Conservation (phyloP, 106 monocot genomes). For the Iris macrosiphon region DNA sequence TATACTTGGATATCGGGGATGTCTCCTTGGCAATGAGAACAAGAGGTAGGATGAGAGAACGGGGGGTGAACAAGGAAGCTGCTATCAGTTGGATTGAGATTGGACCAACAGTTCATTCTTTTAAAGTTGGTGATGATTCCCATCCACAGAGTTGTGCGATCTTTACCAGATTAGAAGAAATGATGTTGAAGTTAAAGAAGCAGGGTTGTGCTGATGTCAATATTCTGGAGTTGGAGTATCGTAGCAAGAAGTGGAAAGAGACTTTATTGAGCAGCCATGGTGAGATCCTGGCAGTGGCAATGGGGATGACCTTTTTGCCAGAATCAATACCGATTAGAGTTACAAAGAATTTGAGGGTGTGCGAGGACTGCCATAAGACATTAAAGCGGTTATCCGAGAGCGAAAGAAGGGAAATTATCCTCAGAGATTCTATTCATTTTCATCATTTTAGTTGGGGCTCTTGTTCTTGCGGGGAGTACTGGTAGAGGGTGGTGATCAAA, state of each 20-base stretch:
- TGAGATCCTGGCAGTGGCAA: constrained; percentile 38
- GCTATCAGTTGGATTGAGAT: constrained; percentile 47
- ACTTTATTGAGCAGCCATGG: constrained; percentile 28
- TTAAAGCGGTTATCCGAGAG: constrained; percentile 41
- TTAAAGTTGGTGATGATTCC: constrained; percentile 9
- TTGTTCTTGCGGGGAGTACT: constrained; percentile 49
- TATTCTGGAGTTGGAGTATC: constrained; percentile 15
- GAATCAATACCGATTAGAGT: constrained; percentile 21
- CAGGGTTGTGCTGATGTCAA: not conserved
- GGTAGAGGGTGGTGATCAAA: too few relatives aligned
- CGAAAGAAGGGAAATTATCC: constrained; percentile 42
- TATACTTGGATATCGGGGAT: constrained; percentile 33
- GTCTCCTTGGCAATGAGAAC: constrained; percentile 51
- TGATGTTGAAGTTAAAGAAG: constrained; percentile 21
- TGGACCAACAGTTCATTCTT: constrained; percentile 25
- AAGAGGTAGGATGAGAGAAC: constrained; percentile 52
- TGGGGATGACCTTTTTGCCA: constrained; percentile 26
- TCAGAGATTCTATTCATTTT: constrained; percentile 41
- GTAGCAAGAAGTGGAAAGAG: constrained; percentile 14
- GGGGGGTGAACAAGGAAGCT: constrained; percentile 32
- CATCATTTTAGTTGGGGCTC: constrained; percentile 36
- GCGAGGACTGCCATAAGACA: constrained; percentile 25
- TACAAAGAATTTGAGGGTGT: constrained; percentile 36
- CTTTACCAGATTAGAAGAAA: constrained; percentile 22
- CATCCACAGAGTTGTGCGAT: constrained; percentile 7